These are phyloP conservation scores for Gastrolobium villosum DNA, from an alignment of 306 rosid species.

Conservation along the genomic window DNA sequence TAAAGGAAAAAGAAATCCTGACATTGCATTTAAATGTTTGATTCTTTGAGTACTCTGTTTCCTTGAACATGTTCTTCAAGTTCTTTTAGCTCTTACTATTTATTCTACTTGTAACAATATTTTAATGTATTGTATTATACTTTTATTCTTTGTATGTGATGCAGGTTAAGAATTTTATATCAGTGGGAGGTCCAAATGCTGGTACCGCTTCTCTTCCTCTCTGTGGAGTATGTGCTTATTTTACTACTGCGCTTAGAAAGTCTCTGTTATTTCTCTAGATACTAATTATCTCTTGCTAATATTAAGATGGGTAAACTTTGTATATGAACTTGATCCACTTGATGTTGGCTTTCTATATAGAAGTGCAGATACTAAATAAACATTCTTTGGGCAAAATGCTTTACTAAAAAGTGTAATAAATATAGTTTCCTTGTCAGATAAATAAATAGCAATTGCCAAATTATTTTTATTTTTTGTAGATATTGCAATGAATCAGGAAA, in stretches of 20 bases:
- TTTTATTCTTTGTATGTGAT: conserved; percentile 35
- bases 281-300: conserved; percentile 21
- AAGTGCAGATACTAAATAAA: neutral
- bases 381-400: neutral
- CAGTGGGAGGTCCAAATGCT: conserved; percentile 83
- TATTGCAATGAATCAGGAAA: neutral
- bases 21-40: conserved; percentile 5
- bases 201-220: conserved; percentile 80
- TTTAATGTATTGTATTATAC: conserved; percentile 12
- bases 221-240: conserved; percentile 68
- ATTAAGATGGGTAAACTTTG: neutral
- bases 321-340: conserved; percentile 22
- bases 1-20: conserved; percentile 11
- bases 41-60: conserved; percentile 7
- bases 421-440: neutral
- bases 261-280: conserved; percentile 22
- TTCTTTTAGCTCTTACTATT: neutral
- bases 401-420: conserved; percentile 9
- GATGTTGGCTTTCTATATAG: neutral
- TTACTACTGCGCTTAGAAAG: conserved; percentile 26
- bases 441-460: conserved; percentile 11
- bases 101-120: conserved; percentile 24
- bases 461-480: neutral
- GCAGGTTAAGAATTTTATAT: conserved; percentile 81
- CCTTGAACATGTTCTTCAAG: neutral